Percentiles rank a stretch among this genome's conserved stretches.
Evolutionary conservation across 1,284 basidiomycete genomes (phyloP).

Genomic region (Phylloboletellus chloephorus): DNA sequence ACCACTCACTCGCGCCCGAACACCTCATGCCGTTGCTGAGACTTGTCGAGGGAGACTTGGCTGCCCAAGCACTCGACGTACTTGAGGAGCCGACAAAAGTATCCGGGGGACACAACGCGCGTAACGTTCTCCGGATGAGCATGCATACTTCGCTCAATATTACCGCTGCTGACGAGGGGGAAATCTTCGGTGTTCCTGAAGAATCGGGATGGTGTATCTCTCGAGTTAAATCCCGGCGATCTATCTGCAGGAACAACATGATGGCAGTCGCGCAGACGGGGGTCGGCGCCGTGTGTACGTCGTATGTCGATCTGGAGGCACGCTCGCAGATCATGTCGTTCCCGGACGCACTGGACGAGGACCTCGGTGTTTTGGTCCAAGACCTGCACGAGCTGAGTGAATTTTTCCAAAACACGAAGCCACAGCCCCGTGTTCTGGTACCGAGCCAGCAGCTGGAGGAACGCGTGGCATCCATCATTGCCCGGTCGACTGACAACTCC

Average conservation of each 20-base stretch:
- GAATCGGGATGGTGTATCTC: constrained; percentile 85
- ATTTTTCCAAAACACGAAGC: constrained; percentile 67
- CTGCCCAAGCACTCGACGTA: constrained; percentile 83
- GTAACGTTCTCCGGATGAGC: constrained; percentile 85
- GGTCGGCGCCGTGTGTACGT: constrained; percentile 65
- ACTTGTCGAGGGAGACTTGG: constrained; percentile 80
- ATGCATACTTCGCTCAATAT: constrained; percentile 53
- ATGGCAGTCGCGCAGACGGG: constrained; percentile 83
- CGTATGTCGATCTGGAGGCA: constrained; percentile 67
- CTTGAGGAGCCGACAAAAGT: constrained; percentile 84
- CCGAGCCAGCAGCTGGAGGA: constrained; percentile 65
- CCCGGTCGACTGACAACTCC: constrained; percentile 59
- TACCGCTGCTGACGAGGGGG: constrained; percentile 49
- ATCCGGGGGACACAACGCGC: constrained; percentile 69
- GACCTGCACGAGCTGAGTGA: constrained; percentile 82
- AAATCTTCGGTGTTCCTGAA: constrained; percentile 77
- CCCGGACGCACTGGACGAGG: constrained; percentile 43
- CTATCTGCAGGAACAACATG: constrained; percentile 69
- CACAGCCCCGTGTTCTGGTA: constrained; percentile 28
- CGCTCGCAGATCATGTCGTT: constrained; percentile 37
- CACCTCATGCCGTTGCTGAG: constrained; percentile 87
- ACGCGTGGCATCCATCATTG: constrained; percentile 72
- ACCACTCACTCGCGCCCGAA: constrained; percentile 77
- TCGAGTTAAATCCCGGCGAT: constrained; percentile 55
- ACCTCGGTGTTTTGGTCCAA: constrained; percentile 81